Percentiles rank a stretch among this genome's conserved stretches.
These are phyloP conservation scores for Agaricales sp. DNA, from an alignment of 1,284 basidiomycete species.

Conservation along the genomic window DNA sequence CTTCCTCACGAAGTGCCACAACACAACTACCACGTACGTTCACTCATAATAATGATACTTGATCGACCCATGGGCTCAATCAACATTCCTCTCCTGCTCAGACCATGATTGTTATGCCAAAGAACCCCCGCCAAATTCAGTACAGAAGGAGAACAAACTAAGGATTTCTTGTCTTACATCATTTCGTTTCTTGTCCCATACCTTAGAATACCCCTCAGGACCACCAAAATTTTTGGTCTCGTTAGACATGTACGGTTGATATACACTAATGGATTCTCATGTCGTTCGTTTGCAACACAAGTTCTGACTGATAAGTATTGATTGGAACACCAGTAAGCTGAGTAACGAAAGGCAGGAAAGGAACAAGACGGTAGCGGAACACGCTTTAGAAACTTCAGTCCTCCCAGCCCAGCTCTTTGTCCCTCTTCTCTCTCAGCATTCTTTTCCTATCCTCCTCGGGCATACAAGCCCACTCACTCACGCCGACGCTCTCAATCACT, in stretches of 20 bases:
- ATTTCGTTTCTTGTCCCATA: too few relatives aligned
- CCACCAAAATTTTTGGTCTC: background rate
- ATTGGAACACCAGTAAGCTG: background rate
- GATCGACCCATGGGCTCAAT: background rate
- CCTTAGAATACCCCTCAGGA: background rate
- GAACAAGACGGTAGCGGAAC: background rate
- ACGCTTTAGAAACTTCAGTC: background rate
- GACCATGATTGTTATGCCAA: constrained; percentile 69
- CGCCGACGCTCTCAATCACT: constrained; percentile 55
- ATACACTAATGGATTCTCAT: background rate
- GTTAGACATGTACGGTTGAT: background rate
- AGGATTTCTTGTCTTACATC: background rate
- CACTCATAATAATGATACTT: background rate
- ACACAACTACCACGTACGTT: constrained; percentile 83
- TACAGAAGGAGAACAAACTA: constrained; percentile 30
- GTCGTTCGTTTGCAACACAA: background rate
- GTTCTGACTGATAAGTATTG: background rate
- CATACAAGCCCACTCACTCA: constrained; percentile 51
- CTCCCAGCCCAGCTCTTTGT: constrained; percentile 53
- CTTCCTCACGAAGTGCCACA: constrained; percentile 63
- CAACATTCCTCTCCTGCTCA: constrained; percentile 15
- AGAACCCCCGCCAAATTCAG: constrained; percentile 35
- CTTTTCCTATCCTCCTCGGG: constrained; percentile 51
- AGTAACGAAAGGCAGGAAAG: background rate
- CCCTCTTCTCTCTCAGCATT: constrained; percentile 49